Evolutionary conservation across 2,329 filamentous ascomycete genomes (phyloP), one percentile per base, ranked within the genome.

Genomic region (Amylocarpus encephaloides): DNA sequence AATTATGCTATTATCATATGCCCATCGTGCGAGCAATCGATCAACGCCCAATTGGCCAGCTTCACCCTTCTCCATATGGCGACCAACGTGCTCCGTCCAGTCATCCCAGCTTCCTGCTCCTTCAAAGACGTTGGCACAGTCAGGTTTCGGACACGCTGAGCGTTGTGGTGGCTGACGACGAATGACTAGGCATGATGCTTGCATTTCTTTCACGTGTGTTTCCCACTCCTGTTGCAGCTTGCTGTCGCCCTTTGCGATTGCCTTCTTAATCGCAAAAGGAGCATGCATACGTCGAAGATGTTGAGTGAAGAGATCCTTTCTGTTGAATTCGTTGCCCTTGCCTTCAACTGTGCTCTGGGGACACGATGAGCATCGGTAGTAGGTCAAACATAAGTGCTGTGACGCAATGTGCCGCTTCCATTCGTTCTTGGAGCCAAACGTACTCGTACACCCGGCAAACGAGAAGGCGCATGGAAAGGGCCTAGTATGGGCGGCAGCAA

Each of bases 371-470:
- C 81, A 85, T 16, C 81, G 75, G 59, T 84, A 85, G 58, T 78
- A 84, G 43, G 78, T 77, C 15, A 85, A 65, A 57, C 81, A 84
- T 18, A 98, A 77, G 69, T 98, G 93, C 60, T 96, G 89, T 0
- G 89, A 95, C 13, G 83, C 79, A 64, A 96, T 88, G 64, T 98
- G 93, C 3, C 92, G 81, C 68, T 97, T 97, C 92, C 92, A 98
- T 67, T 97, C 92, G 64, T 97, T 96, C 70, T 96, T 97, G 13
- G 88, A 92, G 1, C 85, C 83, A 66, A 97, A 96, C 0, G 83
- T 88, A 59, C 88, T 90, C 0, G 70, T 72, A 67, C 92, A 98
- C 15, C 87, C 88, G 36, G 92, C 94, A 61, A 84, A 84, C 1
- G 84, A 82, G 64, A 96, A 92, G 2, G 88, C 87, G 64, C 92